phyloP scores from a whole-genome alignment of 768 basidiomycete genomes.

The Gymnopilus dilepis region DNA sequence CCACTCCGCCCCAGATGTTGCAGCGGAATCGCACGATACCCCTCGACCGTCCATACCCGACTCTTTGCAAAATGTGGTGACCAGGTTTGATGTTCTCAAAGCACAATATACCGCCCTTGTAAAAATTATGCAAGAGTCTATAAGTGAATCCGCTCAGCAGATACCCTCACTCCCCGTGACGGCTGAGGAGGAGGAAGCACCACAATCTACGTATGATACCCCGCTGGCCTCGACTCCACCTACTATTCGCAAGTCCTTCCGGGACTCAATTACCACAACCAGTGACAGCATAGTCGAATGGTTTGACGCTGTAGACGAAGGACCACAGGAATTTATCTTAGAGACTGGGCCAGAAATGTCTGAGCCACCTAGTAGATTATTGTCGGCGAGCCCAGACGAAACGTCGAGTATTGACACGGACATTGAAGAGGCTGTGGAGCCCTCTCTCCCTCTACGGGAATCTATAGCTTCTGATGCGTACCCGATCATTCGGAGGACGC shows the following conservation, averaged over 20 bases:
- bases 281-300: conserved; percentile 67
- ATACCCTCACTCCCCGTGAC: conserved; percentile 49
- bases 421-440: conserved; percentile 42
- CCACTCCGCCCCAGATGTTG: conserved; percentile 13
- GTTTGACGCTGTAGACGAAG: conserved; percentile 80
- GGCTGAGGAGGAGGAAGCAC: conserved; percentile 52
- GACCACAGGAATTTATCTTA: conserved; percentile 73
- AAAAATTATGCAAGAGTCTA: conserved; percentile 43
- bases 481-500: conserved; percentile 54
- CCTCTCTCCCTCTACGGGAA: conserved; percentile 14
- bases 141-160: conserved; percentile 32
- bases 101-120: conserved; percentile 60
- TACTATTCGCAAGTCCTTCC: conserved; percentile 41
- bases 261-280: conserved; percentile 53
- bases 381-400: conserved; percentile 42
- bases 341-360: conserved; percentile 45
- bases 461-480: conserved; percentile 19
- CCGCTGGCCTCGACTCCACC: conserved; percentile 26
- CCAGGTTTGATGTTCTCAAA: conserved; percentile 59
- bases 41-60: conserved; percentile 22
- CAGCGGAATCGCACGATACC: conserved; percentile 15
- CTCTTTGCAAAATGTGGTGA: conserved; percentile 48
- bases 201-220: not conserved
- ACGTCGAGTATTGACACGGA: conserved; percentile 62
- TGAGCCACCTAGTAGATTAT: conserved; percentile 43